Evolutionary conservation across 176 grass and related monocot genomes (phyloP).

Genomic region (Thinopyrum elongatum): DNA sequence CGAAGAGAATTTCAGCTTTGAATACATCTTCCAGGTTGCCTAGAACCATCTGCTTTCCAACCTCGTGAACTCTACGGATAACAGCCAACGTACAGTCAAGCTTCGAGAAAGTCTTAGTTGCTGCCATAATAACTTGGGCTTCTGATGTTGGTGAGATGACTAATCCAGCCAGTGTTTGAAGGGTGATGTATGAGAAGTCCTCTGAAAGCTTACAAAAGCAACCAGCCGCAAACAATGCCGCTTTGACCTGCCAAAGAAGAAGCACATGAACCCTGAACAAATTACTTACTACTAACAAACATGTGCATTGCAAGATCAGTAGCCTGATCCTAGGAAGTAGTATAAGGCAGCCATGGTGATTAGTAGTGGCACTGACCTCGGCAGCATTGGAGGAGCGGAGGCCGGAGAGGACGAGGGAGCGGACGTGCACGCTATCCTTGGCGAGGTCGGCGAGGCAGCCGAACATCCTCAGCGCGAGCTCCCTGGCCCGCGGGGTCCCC

Average conservation of each 20-base stretch:
- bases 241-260: conserved; percentile 56
- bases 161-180: conserved; percentile 53
- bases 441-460: conserved; percentile 65
- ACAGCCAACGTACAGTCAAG: conserved; percentile 62
- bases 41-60: conserved; percentile 54
- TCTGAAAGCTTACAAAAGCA: conserved; percentile 66
- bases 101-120: conserved; percentile 62
- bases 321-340: not conserved
- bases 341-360: not conserved
- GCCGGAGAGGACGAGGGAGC: conserved; percentile 60
- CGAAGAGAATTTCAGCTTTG: conserved; percentile 67
- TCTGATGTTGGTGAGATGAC: conserved; percentile 36
- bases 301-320: not conserved
- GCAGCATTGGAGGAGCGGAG: conserved; percentile 49
- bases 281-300: not conserved
- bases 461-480: conserved; percentile 59
- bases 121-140: conserved; percentile 47
- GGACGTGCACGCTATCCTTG: conserved; percentile 61
- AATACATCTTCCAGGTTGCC: conserved; percentile 52
- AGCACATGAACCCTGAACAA: not conserved
- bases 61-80: conserved; percentile 73
- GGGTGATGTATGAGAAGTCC: conserved; percentile 70
- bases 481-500: conserved; percentile 40
- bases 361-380: conserved; percentile 39
- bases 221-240: conserved; percentile 64